A percentile compares a stretch with the other conserved stretches of the same genome.
These are phyloP conservation scores for Blastocystis sp. DNA, from an alignment of 352 stramenopile genomes.

Conservation along the genomic window DNA sequence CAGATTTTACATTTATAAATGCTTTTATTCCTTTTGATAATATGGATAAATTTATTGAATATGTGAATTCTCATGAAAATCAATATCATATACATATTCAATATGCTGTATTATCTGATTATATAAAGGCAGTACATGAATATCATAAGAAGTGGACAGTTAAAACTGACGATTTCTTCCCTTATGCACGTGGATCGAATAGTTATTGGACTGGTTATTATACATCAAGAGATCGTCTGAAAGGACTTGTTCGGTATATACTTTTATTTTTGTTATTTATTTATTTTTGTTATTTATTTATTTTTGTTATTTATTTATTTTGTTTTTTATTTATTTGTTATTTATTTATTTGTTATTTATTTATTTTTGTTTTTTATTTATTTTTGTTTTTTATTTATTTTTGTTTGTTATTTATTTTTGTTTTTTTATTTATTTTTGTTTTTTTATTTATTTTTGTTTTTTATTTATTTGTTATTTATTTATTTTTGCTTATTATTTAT, in stretches of 20 bases:
- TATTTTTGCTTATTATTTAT: no score
- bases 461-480: no score
- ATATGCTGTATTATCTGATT: slow-evolving; percentile 81
- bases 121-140: slow-evolving; percentile 66
- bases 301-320: no score
- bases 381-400: no score
- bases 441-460: no score
- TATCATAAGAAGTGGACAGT: slow-evolving; percentile 55
- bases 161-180: slow-evolving; percentile 85
- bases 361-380: no score
- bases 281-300: no score
- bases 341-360: no score
- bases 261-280: no score
- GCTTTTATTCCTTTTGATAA: slow-evolving; percentile 68
- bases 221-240: slow-evolving; percentile 68
- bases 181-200: slow-evolving; percentile 67
- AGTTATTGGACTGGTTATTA: slow-evolving; percentile 88
- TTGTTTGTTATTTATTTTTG: no score
- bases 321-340: no score
- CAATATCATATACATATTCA: slow-evolving; percentile 65
- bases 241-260: slow-evolving; percentile 65
- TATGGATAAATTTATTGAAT: slow-evolving; percentile 78
- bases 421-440: no score
- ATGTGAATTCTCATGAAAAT: slow-evolving; percentile 61
- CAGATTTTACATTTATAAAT: slow-evolving; percentile 75